Base-by-base conservation (phyloP, 2,329 filamentous ascomycete species). In the Arthrinium phaeospermum region DNA sequence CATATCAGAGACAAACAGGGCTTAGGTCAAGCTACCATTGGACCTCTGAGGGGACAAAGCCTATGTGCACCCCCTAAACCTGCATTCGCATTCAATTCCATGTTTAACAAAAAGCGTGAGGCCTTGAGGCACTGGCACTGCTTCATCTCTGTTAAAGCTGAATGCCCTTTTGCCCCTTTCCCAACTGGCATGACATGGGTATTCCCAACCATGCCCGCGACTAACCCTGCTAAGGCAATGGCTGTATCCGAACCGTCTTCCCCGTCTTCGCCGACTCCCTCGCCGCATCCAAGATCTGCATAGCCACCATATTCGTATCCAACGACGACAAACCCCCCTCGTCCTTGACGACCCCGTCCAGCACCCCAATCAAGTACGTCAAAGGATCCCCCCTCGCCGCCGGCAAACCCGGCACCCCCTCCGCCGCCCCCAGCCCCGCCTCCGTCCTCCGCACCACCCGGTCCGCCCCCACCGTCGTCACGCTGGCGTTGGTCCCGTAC, bases 281-380 rank as follows among this genome's bases (percentile, higher is more conserved):
- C 30, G 53, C 53, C 19, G 53, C 53, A 37, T 61, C 53, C 53
- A 61, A n/a, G 3, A 61, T 61, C 53, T 61, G 53, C 53, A 61
- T 61, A 7, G 30, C 53, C 16, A 61, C 53, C 53, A 61, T 61
- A 37, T 61, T 61, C 53, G 53, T 61, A 61, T 61, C 53, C 8
- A 61, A 30, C 16, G 53, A 34, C 30, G 53, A 37, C 30, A 61
- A 12, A 61, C 22, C 30, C 16, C 53, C 53, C 16, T 61, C 53
- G 5, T 37, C 30, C 53, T 61, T 37, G 1, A 61, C 34, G 1
- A 8, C 37, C 53, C 53, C 53, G 12, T 61, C 53, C 53, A 61
- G 14, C 0, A 61, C 53, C 5, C 53, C 53, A 16, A 61, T 37
- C 27, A 61, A 22, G 16, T 61, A 61, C 5, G 53, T 61, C 53